Evolutionary conservation across 257 asterid genomes (phyloP).

Genomic region (Mentha longifolia): DNA sequence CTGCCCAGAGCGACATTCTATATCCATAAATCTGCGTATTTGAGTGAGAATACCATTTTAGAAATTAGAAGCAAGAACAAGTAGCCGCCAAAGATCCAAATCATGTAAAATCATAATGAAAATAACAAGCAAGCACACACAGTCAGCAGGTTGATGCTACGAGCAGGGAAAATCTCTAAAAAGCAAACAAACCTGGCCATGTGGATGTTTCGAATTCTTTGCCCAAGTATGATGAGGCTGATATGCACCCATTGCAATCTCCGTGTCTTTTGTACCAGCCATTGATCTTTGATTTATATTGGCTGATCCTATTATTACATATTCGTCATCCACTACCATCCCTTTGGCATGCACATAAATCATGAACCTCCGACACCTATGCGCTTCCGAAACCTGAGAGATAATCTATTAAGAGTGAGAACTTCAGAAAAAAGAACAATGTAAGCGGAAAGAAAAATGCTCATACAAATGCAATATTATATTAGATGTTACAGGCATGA

Average conservation of each 20-base stretch:
- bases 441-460: neutral
- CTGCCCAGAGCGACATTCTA: conserved; percentile 90
- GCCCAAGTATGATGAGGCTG: conserved; percentile 78
- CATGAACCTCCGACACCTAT: conserved; percentile 79
- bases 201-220: conserved; percentile 60
- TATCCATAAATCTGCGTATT: conserved; percentile 72
- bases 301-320: conserved; percentile 85
- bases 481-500: neutral
- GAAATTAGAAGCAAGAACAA: neutral
- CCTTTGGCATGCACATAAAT: conserved; percentile 95
- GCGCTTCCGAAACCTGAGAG: conserved; percentile 68
- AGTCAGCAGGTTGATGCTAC: neutral
- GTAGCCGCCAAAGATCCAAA: neutral
- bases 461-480: neutral
- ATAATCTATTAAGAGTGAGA: conserved; percentile 5
- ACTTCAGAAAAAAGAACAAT: neutral
- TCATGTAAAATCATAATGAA: neutral
- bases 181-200: conserved; percentile 68
- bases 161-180: conserved; percentile 19
- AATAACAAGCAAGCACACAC: neutral
- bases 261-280: conserved; percentile 94
- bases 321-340: conserved; percentile 93
- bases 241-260: conserved; percentile 95
- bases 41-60: neutral
- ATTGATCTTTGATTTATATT: conserved; percentile 90